Evolutionary conservation across 306 rosid species (phyloP), one percentile per base, ranked within the genome.

Genomic region (Leucaena leucocephala): DNA sequence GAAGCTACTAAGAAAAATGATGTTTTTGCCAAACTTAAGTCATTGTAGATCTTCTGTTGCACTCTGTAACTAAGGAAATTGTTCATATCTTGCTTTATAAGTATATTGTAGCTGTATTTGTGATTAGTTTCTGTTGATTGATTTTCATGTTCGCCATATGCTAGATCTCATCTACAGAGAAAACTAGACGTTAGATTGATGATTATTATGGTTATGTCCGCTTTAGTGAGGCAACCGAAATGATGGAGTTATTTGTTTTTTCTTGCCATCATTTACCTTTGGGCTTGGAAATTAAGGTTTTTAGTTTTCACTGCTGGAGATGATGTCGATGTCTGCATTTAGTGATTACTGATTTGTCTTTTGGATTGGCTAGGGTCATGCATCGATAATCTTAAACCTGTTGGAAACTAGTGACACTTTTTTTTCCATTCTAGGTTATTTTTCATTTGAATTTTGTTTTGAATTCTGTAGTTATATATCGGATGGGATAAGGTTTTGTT

Each of bases 21-120:
- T 22, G 65, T 75, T 67, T 65, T 35, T 42, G 7, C 59, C 77
- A 45, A 68, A 79, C 62, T 63, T 27, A 15, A 72, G 75, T 27
- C 67, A 33, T 68, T 76, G 76, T 82, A 82, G 66, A 78, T 83
- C 76, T 86, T 82, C 66, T 74, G 76, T 81, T 74, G 66, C 74
- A 17, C 33, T 3, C 44, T 74, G 54, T 54, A 71, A 80, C 42
- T 19, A 27, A 52, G 73, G 54, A n/a, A 76, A 65, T 72, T 83
- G 94, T 86, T 78, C 78, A 87, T 78, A 76, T 34, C n/a, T 61
- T 86, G 79, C 65, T 74, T 17, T 66, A 7, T 61, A 35, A 21
- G 45, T 72, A 64, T 76, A 67, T 65, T 39, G 75, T 70, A 44
- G 78, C 62, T 50, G 33, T 58, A 34, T 71, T 46, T 58, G 16